Percentiles rank a stretch among this genome's conserved stretches.
Conservation (phyloP, 2,329 filamentous ascomycete genomes). For the Chrysosporium keratinophilum region DNA sequence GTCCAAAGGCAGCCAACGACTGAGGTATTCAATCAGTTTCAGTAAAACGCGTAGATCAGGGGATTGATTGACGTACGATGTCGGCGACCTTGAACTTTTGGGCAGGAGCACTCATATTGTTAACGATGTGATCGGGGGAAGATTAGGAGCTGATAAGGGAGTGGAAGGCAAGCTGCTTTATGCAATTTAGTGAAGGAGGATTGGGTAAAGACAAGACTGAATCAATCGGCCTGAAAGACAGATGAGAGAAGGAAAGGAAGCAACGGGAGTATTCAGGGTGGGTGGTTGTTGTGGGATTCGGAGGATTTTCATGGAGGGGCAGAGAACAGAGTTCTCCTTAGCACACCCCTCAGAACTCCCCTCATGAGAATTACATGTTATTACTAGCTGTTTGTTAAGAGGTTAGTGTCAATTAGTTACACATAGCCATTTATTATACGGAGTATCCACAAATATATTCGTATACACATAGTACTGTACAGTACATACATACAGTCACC, state of each 20-base stretch:
- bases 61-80: slow-evolving; percentile 46
- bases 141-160: not conserved
- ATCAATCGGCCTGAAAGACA: too few relatives aligned
- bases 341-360: not conserved
- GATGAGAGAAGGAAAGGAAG: not conserved
- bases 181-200: not conserved
- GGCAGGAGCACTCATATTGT: slow-evolving; percentile 62
- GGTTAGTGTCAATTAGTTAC: too few relatives aligned
- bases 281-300: slow-evolving; percentile 5
- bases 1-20: slow-evolving; percentile 92
- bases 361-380: too few relatives aligned
- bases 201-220: not conserved
- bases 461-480: too few relatives aligned
- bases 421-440: too few relatives aligned
- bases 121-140: slow-evolving; percentile 22
- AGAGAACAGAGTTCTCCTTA: not conserved
- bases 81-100: slow-evolving; percentile 97
- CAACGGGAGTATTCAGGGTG: not conserved
- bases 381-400: too few relatives aligned
- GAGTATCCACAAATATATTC: too few relatives aligned
- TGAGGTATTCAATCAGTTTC: slow-evolving; percentile 18
- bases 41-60: not conserved
- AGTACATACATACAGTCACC: too few relatives aligned
- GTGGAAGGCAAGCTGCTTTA: not conserved
- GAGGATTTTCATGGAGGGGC: slow-evolving; percentile 4